Conservation (phyloP, 768 basidiomycete species). For the Lactarius sanguifluus region DNA sequence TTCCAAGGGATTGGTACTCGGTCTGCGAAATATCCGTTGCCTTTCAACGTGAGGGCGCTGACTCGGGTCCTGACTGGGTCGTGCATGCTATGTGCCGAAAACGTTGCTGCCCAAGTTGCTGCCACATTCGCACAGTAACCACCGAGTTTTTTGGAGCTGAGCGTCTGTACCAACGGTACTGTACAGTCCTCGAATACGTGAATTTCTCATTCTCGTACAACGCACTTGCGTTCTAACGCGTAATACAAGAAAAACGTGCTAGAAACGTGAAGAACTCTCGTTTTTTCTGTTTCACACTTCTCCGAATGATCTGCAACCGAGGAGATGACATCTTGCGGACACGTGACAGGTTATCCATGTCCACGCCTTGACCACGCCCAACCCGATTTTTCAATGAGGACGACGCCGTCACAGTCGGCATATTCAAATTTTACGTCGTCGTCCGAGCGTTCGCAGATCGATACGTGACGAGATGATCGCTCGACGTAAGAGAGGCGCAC, state of each 20-base stretch:
- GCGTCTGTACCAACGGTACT: too few species aligned
- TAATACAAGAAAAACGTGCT: too few species aligned
- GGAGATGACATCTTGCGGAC: not conserved
- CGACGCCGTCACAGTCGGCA: not conserved
- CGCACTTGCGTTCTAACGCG: too few species aligned
- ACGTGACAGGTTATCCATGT: not conserved
- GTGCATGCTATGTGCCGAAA: not conserved
- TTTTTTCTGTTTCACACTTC: not conserved
- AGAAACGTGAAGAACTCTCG: not conserved
- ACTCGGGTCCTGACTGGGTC: not conserved
- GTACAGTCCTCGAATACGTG: too few species aligned
- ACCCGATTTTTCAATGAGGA: not conserved
- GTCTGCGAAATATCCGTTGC: not conserved
- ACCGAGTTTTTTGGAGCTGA: too few species aligned
- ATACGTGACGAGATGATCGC: not conserved
- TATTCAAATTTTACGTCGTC: not conserved
- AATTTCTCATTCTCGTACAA: too few species aligned
- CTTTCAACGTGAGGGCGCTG: not conserved
- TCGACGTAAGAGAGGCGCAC: conserved; percentile 4
- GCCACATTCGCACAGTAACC: not conserved
- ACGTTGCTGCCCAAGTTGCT: not conserved
- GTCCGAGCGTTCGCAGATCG: not conserved
- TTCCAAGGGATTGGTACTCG: not conserved
- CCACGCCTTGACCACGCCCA: not conserved
- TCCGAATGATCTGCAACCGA: not conserved